Conservation (phyloP, 1,284 basidiomycete genomes). For the Flammula alnicola region DNA sequence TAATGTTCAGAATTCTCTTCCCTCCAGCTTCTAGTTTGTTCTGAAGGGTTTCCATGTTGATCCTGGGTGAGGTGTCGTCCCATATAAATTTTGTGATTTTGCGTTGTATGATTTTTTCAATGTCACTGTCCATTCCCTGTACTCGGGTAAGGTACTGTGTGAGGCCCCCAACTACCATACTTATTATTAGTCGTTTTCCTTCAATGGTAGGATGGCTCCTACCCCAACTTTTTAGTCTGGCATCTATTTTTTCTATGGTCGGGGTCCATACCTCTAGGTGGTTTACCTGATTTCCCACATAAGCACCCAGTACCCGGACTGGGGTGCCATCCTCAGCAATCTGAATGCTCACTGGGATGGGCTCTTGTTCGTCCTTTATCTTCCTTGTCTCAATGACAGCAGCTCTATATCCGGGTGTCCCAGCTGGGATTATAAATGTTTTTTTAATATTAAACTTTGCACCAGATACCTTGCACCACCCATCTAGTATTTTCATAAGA, state of each 20-base stretch:
- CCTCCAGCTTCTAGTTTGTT: slow-evolving; percentile 24
- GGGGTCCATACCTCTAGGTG: slow-evolving; percentile 24
- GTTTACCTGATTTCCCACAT: slow-evolving; percentile 29
- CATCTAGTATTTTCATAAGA: slow-evolving; percentile 27
- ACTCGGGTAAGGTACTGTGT: slow-evolving; percentile 35
- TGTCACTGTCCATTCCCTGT: slow-evolving; percentile 35
- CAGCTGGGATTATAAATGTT: slow-evolving; percentile 36
- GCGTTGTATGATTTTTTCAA: slow-evolving; percentile 25
- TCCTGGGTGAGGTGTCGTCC: slow-evolving; percentile 12
- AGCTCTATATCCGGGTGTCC: slow-evolving; percentile 24
- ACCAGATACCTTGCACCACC: slow-evolving; percentile 36
- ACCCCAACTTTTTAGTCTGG: slow-evolving; percentile 25
- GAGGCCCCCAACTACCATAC: slow-evolving; percentile 29
- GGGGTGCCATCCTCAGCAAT: slow-evolving; percentile 32
- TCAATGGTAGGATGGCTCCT: slow-evolving; percentile 26
- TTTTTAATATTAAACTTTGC: slow-evolving; percentile 42
- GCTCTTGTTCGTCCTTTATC: background rate
- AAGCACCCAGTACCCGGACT: slow-evolving; percentile 32
- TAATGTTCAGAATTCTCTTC: slow-evolving; percentile 24
- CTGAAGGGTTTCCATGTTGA: slow-evolving; percentile 24
- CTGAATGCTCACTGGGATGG: slow-evolving; percentile 21
- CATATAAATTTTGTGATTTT: slow-evolving; percentile 30
- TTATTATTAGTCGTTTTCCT: slow-evolving; percentile 30
- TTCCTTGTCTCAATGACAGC: slow-evolving; percentile 21
- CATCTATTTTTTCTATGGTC: slow-evolving; percentile 27